phyloP scores from a whole-genome alignment of 148 eudicot species.

The Dysphania ambrosioides region DNA sequence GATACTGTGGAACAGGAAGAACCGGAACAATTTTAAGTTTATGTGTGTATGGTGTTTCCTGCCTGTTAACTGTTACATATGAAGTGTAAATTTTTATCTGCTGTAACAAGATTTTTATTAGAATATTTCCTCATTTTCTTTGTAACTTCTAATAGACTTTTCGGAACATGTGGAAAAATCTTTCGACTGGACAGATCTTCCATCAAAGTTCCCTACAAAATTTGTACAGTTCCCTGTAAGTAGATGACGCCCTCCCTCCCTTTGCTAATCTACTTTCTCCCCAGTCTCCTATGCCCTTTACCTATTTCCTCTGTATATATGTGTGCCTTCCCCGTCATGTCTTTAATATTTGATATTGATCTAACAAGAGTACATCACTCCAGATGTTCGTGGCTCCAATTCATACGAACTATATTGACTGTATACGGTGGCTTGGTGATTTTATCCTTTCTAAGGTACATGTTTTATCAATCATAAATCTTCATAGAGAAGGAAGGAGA shows the following conservation, averaged over 20 bases:
- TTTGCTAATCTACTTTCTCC: background rate
- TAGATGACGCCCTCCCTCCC: background rate
- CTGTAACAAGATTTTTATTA: background rate
- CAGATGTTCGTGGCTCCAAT: conserved; percentile 83
- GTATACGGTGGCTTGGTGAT: conserved; percentile 98
- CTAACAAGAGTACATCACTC: conserved; percentile 6
- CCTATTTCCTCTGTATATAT: background rate
- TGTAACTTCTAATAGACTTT: conserved; percentile 61
- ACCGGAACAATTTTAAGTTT: too few relatives aligned
- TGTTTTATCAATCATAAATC: background rate
- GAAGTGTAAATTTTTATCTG: too few relatives aligned
- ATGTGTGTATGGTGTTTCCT: background rate
- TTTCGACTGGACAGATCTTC: conserved; percentile 92
- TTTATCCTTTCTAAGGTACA: conserved; percentile 90
- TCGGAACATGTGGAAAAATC: conserved; percentile 95
- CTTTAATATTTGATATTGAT: background rate
- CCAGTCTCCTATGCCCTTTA: background rate
- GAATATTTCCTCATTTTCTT: background rate
- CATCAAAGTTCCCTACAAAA: conserved; percentile 97
- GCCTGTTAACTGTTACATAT: background rate
- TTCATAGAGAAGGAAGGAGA: background rate
- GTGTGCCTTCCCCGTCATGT: too few relatives aligned
- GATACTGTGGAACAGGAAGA: background rate
- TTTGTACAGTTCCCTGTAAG: conserved; percentile 96
- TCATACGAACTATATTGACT: conserved; percentile 94